Conservation (phyloP, 805 yeast genomes). For the Sugiyamaella lignohabitans region DNA sequence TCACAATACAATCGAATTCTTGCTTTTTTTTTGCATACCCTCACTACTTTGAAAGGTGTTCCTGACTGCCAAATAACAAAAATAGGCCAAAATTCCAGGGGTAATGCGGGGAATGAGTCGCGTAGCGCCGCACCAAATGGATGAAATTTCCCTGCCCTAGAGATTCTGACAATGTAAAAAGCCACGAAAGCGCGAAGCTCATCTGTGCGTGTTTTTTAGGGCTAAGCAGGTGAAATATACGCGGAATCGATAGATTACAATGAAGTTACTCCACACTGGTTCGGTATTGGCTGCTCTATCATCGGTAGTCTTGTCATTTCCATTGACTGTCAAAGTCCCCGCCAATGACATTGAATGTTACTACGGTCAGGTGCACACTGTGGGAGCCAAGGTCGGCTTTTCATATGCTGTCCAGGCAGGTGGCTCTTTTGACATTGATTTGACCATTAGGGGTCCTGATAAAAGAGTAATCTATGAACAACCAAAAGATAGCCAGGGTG, state of each 20-base stretch:
- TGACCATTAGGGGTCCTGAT: constrained; percentile 49
- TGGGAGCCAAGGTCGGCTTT: constrained; percentile 57
- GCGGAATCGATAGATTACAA: too few species aligned
- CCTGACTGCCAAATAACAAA: too few species aligned
- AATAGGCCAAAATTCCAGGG: too few species aligned
- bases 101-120: background rate
- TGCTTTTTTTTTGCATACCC: too few species aligned
- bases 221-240: too few species aligned
- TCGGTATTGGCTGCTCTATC: background rate
- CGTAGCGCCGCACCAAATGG: background rate
- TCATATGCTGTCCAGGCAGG: constrained; percentile 82
- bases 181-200: too few species aligned
- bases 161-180: background rate
- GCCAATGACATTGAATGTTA: constrained; percentile 71
- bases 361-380: constrained; percentile 58
- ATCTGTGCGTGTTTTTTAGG: too few species aligned
- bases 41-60: too few species aligned
- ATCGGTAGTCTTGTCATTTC: constrained; percentile 31
- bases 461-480: constrained; percentile 49
- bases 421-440: constrained; percentile 75
- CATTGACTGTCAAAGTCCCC: constrained; percentile 67
- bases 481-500: constrained; percentile 68
- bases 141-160: background rate
- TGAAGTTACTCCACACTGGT: background rate
- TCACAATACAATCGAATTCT: too few species aligned